phyloP scores from a whole-genome alignment of 345 rosid genomes.

The Lepidium africanum region DNA sequence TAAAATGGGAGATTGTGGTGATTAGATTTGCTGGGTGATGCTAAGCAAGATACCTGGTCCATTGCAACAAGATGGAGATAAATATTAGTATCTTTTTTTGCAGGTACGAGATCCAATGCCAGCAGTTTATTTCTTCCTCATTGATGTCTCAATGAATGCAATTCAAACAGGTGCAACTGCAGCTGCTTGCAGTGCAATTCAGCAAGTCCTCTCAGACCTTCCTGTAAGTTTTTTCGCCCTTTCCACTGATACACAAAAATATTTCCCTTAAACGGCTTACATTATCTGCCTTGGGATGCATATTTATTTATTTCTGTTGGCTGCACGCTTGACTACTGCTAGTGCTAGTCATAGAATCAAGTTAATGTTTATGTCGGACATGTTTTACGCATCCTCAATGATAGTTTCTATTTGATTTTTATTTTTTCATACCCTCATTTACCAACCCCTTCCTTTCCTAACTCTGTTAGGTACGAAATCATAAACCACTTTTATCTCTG shows the following conservation, averaged over 20 bases:
- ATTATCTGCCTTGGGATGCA: neutral
- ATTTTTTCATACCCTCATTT: neutral
- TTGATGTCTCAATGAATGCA: constrained; percentile 96
- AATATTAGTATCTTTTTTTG: constrained; percentile 8
- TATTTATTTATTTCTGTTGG: neutral
- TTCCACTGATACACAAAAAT: neutral
- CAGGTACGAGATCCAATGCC: constrained; percentile 99
- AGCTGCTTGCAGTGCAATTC: constrained; percentile 93
- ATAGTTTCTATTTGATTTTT: neutral
- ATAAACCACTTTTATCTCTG: neutral
- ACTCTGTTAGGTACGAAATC: neutral
- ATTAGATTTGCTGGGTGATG: neutral
- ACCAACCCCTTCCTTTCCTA: neutral
- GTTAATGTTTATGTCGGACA: neutral
- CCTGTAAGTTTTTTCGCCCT: constrained; percentile 52
- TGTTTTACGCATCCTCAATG: neutral
- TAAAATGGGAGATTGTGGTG: neutral
- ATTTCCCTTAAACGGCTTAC: neutral
- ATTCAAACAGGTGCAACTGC: constrained; percentile 96
- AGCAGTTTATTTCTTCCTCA: constrained; percentile 82
- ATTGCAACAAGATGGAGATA: constrained; percentile 13
- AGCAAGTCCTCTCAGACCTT: constrained; percentile 87
- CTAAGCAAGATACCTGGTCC: neutral
- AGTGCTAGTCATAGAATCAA: neutral
- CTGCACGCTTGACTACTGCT: neutral